Conservation (phyloP, 371 early-diverging fungal genomes). For the Mucor ambiguus region DNA sequence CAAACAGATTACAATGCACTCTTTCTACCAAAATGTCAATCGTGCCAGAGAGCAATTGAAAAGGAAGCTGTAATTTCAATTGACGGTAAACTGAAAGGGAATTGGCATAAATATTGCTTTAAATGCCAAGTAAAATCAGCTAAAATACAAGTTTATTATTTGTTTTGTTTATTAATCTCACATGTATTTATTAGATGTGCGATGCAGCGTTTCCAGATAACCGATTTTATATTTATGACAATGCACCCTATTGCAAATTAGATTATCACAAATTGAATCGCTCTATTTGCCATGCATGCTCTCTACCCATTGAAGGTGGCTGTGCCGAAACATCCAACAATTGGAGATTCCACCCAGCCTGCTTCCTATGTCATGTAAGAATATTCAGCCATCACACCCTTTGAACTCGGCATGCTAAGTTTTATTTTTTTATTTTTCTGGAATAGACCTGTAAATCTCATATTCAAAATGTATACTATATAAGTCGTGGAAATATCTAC, state of each 20-base stretch:
- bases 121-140: constrained; percentile 34
- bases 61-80: constrained; percentile 71
- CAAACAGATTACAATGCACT: constrained; percentile 64
- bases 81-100: constrained; percentile 69
- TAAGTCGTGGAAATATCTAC: neutral
- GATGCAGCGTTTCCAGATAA: constrained; percentile 75
- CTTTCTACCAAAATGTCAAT: constrained; percentile 64
- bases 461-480: constrained; percentile 2
- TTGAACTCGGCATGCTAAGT: neutral
- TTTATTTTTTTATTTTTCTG: too few species aligned
- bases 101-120: constrained; percentile 64
- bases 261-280: constrained; percentile 83
- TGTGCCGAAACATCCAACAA: constrained; percentile 80
- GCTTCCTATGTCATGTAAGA: constrained; percentile 42
- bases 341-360: constrained; percentile 48
- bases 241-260: constrained; percentile 75
- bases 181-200: constrained; percentile 23
- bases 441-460: neutral
- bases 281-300: constrained; percentile 75
- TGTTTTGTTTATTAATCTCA: neutral
- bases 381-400: neutral
- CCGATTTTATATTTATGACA: constrained; percentile 80
- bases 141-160: neutral
- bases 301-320: constrained; percentile 81
- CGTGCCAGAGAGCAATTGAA: constrained; percentile 65